Percentiles rank a stretch among this genome's conserved stretches.
Conservation (phyloP, 495 filamentous ascomycete genomes). For the Aspergillus saccharolyticus region DNA sequence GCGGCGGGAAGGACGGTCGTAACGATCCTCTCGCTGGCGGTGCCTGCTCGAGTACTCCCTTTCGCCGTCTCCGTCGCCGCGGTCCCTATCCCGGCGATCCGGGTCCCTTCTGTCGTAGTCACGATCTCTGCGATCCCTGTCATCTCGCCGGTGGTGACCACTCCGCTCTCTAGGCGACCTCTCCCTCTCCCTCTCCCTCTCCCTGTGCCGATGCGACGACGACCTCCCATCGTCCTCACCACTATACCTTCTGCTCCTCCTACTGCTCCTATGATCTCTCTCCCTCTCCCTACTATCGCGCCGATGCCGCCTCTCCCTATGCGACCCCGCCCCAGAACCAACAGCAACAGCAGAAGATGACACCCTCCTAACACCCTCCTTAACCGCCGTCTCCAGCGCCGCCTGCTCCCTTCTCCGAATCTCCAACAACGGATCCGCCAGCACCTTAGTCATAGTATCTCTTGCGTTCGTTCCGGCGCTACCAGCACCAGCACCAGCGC, state of each 20-base stretch:
- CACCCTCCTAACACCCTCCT: conserved; percentile 61
- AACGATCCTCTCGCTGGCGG: conserved; percentile 26
- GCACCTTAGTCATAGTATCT: conserved; percentile 77
- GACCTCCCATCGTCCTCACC: conserved; percentile 9
- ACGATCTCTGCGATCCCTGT: conserved; percentile 20
- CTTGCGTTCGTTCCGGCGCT: conserved; percentile 60
- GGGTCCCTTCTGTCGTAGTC: conserved; percentile 10
- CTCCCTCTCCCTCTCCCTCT: conserved; percentile 27
- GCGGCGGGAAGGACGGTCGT: conserved; percentile 21
- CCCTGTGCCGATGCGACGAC: conserved; percentile 31
- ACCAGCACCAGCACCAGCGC: conserved; percentile 43
- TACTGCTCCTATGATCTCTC: conserved; percentile 14
- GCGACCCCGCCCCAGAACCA: conserved; percentile 7
- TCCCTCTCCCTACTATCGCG: conserved; percentile 30
- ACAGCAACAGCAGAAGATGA: background rate
- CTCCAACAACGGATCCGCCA: conserved; percentile 82
- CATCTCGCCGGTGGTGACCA: conserved; percentile 22
- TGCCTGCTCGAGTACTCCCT: conserved; percentile 20
- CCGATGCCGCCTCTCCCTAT: conserved; percentile 18
- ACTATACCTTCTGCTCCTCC: conserved; percentile 6
- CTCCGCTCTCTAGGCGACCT: conserved; percentile 22
- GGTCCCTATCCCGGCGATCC: conserved; percentile 23
- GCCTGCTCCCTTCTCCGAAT: conserved; percentile 92
- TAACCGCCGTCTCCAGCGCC: conserved; percentile 83
- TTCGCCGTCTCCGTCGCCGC: conserved; percentile 10